Evolutionary conservation across 192 early-diverging fungal genomes (phyloP).

Genomic region (Coemansia furcata): DNA sequence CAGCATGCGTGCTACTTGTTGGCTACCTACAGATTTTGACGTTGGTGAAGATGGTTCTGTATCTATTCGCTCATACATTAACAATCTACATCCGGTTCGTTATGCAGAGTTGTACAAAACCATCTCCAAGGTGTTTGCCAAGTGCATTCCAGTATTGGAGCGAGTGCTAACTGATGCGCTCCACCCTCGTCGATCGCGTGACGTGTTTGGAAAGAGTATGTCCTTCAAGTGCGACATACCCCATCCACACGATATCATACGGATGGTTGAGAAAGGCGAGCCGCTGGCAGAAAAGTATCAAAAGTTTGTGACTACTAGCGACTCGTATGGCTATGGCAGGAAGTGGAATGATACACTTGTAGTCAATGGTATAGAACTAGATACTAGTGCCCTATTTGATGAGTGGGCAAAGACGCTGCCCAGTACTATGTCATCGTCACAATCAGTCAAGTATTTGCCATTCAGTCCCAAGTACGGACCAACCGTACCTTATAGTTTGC

Average conservation of each 20-base stretch:
- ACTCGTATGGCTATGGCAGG: neutral
- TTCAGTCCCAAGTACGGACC: constrained; percentile 22
- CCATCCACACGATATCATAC: neutral
- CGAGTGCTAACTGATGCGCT: constrained; percentile 17
- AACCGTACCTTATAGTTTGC: constrained; percentile 23
- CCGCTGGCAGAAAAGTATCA: neutral
- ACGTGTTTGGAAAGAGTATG: neutral
- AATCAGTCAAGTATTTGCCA: constrained; percentile 7
- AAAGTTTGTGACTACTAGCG: neutral
- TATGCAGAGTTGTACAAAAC: neutral
- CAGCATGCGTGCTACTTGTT: neutral
- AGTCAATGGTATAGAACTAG: neutral
- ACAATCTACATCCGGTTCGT: neutral
- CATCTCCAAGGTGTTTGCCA: neutral
- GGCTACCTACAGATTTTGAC: neutral
- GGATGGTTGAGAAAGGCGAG: neutral
- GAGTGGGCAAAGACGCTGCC: constrained; percentile 3
- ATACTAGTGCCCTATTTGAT: neutral
- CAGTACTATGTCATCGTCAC: neutral
- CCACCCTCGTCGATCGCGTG: neutral
- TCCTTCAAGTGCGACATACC: neutral
- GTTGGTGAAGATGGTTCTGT: neutral
- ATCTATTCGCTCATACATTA: too few species aligned
- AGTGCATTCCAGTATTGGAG: constrained; percentile 46
- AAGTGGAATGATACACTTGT: neutral